Conservation (phyloP, 441 rosid species). For the Metrosideros polymorpha region DNA sequence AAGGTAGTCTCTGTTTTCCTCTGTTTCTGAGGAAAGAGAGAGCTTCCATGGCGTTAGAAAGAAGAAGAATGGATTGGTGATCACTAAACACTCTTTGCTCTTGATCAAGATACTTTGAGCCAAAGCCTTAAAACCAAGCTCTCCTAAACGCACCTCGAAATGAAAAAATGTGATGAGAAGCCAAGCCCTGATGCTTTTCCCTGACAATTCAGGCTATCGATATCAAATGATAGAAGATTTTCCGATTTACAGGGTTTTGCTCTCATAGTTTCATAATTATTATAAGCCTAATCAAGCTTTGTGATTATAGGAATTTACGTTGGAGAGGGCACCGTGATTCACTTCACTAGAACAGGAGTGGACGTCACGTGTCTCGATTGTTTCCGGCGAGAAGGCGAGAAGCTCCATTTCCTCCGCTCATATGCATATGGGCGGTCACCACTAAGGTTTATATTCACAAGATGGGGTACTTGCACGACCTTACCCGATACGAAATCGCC, state of each 20-base stretch:
- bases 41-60: not conserved
- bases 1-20: not conserved
- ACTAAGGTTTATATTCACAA: not conserved
- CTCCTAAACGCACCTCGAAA: not conserved
- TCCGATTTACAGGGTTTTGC: not conserved
- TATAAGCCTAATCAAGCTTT: not conserved
- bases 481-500: not conserved
- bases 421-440: not conserved
- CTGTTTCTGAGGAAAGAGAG: not conserved
- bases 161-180: not conserved
- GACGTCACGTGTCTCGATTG: not conserved
- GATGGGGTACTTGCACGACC: not conserved
- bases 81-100: too few relatives aligned
- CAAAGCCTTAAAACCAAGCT: not conserved
- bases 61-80: not conserved
- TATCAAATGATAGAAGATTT: too few relatives aligned
- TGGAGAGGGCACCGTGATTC: not conserved
- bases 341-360: not conserved
- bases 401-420: not conserved
- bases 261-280: not conserved
- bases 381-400: not conserved
- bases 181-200: not conserved
- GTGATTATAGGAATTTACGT: not conserved
- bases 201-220: not conserved
- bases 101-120: too few relatives aligned